Conservation (phyloP, 495 filamentous ascomycete species). For the Hyaloscypha finlandica region DNA sequence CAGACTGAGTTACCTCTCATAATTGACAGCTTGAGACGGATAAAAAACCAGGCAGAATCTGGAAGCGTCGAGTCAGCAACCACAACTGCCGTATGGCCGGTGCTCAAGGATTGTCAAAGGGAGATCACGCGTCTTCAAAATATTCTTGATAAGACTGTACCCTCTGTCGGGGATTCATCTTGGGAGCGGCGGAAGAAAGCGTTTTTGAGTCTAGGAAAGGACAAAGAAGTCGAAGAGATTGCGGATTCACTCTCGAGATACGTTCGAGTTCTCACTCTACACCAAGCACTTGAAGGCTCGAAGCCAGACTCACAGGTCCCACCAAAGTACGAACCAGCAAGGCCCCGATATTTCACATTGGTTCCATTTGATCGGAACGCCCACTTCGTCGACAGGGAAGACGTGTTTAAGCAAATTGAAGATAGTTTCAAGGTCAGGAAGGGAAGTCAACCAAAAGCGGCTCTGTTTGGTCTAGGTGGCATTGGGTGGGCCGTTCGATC, state of each 20-base stretch:
- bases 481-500: constrained; percentile 39
- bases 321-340: not conserved
- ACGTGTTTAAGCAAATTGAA: constrained; percentile 39
- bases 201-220: constrained; percentile 31
- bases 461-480: constrained; percentile 43
- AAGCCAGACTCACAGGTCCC: not conserved
- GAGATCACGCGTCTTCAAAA: constrained; percentile 29
- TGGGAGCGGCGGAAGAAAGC: constrained; percentile 24
- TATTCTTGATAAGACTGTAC: constrained; percentile 28
- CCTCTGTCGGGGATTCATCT: constrained; percentile 18
- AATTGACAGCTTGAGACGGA: constrained; percentile 32
- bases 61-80: constrained; percentile 21
- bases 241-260: constrained; percentile 5
- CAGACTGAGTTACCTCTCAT: constrained; percentile 36
- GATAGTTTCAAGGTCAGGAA: constrained; percentile 20
- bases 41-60: constrained; percentile 28
- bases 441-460: not conserved
- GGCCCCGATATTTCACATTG: constrained; percentile 5
- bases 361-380: constrained; percentile 38
- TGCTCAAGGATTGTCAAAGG: constrained; percentile 31
- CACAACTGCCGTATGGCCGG: constrained; percentile 28
- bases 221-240: constrained; percentile 35
- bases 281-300: constrained; percentile 6
- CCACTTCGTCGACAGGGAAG: constrained; percentile 44
- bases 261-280: constrained; percentile 3